Evolutionary conservation across 345 rosid genomes (phyloP), one percentile per base, ranked within the genome.

Genomic region (Pistacia atlantica): DNA sequence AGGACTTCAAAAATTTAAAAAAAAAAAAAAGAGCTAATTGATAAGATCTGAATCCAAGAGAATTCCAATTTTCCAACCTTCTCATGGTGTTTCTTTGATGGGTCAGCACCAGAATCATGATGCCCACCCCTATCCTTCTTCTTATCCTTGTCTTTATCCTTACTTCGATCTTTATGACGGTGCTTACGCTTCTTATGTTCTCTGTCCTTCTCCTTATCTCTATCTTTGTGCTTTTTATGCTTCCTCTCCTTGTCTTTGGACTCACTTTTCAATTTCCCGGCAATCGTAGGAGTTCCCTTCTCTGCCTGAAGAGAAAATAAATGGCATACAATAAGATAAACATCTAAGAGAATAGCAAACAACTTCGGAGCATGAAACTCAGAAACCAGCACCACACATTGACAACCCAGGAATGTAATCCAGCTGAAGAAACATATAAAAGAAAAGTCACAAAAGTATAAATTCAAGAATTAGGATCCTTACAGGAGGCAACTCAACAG

Each of bases 161-260:
- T 93, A 82, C 86, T 90, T 75, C 92, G 87, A 79, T 90, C 98
- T 87, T 89, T 93, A 76, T 89, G 98, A 67, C 86, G 89, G 82
- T 89, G 97, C 77, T 90, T 95, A 82, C 87, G 98, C 88, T 89
- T 92, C 93, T 91, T 92, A 81, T 91, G 97, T 86, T 90, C 97
- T 89, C 85, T 90, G 78, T 96, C 95, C 80, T 92, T 93, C 55
- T 89, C 97, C 85, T 89, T 91, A 69, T 92, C 97, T 76, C 83
- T 90, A 75, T 95, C 97, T 83, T 76, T 95, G 84, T 85, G 95
- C 84, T 90, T 95, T 84, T 88, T 95, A 85, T 89, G 99, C 86
- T 91, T 95, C 88, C 94, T 88, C 75, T 93, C 96, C 84, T 89
- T 92, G 81, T 93, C 97, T 79, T 89, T 93, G 20, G 91, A 83